Conservation (phyloP, 495 filamentous ascomycete genomes). For the Podospora pseudopauciseta region DNA sequence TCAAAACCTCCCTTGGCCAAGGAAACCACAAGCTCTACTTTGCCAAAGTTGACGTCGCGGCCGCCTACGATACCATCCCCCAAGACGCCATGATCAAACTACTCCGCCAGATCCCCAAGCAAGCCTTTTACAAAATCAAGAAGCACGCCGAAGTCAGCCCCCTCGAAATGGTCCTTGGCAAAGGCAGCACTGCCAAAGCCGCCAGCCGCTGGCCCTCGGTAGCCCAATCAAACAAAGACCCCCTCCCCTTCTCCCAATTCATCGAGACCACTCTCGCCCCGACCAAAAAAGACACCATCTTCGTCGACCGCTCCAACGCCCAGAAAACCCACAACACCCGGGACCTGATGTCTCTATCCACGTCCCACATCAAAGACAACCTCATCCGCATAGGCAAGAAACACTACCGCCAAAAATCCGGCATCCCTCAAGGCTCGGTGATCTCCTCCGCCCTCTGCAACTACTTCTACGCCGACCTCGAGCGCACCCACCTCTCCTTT, state of each 20-base stretch:
- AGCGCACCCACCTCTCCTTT: conserved; percentile 65
- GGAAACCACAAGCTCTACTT: conserved; percentile 55
- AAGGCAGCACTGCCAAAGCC: conserved; percentile 21
- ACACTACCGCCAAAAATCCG: conserved; percentile 80
- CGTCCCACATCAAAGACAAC: conserved; percentile 76
- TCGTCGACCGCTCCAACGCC: conserved; percentile 58
- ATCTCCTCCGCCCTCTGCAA: conserved; percentile 85
- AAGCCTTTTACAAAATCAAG: conserved; percentile 64
- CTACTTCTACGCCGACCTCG: conserved; percentile 88
- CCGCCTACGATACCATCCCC: conserved; percentile 94
- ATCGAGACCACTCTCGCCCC: conserved; percentile 45
- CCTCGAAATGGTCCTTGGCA: conserved; percentile 23
- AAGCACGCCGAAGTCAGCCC: conserved; percentile 71
- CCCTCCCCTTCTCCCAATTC: conserved; percentile 52
- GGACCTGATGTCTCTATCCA: conserved; percentile 63
- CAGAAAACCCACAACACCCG: conserved; percentile 51
- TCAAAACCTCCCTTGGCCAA: conserved; percentile 50
- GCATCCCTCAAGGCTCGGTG: conserved; percentile 91
- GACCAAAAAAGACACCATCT: conserved; percentile 64
- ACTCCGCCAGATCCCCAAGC: conserved; percentile 58
- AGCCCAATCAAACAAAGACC: conserved; percentile 51
- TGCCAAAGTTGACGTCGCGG: conserved; percentile 85
- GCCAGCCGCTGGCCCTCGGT: conserved; percentile 62
- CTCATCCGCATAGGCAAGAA: conserved; percentile 86
- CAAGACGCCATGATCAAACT: conserved; percentile 68